Evolutionary conservation across 2,329 filamentous ascomycete species (phyloP), one percentile per base, ranked within the genome.

Genomic region (Dactylella cylindrospora): DNA sequence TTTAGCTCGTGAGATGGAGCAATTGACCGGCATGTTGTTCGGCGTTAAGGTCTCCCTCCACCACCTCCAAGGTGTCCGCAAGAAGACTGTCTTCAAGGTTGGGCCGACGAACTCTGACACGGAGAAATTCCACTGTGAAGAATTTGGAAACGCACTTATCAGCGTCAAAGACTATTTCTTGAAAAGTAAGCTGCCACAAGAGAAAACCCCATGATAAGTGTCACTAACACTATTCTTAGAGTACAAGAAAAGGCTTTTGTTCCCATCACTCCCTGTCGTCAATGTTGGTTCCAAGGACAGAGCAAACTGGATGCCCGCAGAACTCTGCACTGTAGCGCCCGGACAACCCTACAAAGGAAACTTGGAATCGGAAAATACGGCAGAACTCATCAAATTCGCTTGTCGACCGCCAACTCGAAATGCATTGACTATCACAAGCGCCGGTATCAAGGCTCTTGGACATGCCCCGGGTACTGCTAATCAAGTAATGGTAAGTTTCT

Each of bases 381-480:
- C 78, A 0, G 68, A 74, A 0, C 90, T 93, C 87, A 82, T 91
- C 38, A 73, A 74, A 0, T 88, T 88, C 70, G 85, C 88, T 1
- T 87, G 85, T 52, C 79, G 85, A 3, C 74, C 74, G 0, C 87
- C 88, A 0, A 77, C 77, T 1, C 74, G 78, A 4, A 94, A 91
- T 66, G 86, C 84, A 0, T 70, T 76, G 1, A 85, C 84, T 0
- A 85, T 93, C 67, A 76, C 79, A 1, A 77, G 71, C 0, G 76
- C 78, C 6, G 85, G 81, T 2, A 77, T 82, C 19, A 65, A 74
- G 13, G 74, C 81, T 3, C 75, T 91, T 17, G 79, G 79, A 1
- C 75, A 54, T 88, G 1, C 78, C 81, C 35, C 71, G 70, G 47
- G 43, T 31, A 17, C 55, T 0, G 68, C 73, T 1, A 76, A 76